A percentile compares a stretch with the other conserved stretches of the same genome.
These are phyloP conservation scores for Ogataea trehalophila DNA, from an alignment of 805 yeast genomes.

Conservation along the genomic window DNA sequence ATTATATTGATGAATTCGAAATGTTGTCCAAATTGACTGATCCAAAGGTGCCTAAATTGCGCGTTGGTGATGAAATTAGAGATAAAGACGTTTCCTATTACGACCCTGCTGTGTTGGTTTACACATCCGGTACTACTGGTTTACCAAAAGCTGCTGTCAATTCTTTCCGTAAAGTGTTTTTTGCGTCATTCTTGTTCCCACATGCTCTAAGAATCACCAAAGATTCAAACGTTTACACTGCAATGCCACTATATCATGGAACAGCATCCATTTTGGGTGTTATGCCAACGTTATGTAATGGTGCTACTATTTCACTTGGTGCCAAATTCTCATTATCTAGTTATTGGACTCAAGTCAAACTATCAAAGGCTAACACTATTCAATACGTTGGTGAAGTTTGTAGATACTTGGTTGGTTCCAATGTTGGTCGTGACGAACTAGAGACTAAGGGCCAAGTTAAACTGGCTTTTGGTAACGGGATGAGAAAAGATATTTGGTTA, in stretches of 20 bases:
- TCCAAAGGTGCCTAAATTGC: constrained; percentile 38
- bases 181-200: constrained; percentile 70
- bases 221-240: constrained; percentile 65
- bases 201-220: constrained; percentile 56
- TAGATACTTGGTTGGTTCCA: constrained; percentile 67
- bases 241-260: constrained; percentile 95
- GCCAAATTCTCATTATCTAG: constrained; percentile 78
- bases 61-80: constrained; percentile 55
- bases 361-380: constrained; percentile 68
- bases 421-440: constrained; percentile 29
- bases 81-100: constrained; percentile 53
- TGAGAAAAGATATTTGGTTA: constrained; percentile 84
- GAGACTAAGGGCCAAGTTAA: constrained; percentile 34
- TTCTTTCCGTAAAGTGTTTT: constrained; percentile 80
- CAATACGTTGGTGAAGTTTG: constrained; percentile 97
- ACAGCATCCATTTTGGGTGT: constrained; percentile 88
- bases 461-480: constrained; percentile 87
- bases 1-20: constrained; percentile 16
- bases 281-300: constrained; percentile 52
- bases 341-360: constrained; percentile 84
- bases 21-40: constrained; percentile 1
- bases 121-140: constrained; percentile 94
- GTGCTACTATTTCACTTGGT: constrained; percentile 74
- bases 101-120: constrained; percentile 67
- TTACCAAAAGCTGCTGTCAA: constrained; percentile 90